Conservation (phyloP, 257 asterid genomes). For the Capsicum rhomboideum region DNA sequence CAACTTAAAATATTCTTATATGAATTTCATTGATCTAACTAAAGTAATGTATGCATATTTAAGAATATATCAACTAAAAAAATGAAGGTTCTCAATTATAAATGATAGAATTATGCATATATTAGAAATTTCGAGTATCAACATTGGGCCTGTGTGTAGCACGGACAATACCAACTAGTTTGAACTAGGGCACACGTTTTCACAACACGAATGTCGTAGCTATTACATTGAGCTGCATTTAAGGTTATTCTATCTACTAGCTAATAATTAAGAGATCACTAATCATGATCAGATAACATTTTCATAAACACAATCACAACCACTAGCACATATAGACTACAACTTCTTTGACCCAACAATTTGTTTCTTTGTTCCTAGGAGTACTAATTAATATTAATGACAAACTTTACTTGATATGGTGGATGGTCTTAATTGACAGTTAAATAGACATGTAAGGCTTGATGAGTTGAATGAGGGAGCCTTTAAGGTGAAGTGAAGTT, state of each 20-base stretch:
- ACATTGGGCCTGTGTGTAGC: no score
- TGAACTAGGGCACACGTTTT: background rate
- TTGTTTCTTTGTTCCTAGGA: background rate
- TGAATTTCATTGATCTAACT: no score
- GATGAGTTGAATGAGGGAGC: slow-evolving; percentile 42
- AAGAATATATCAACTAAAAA: no score
- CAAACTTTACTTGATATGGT: background rate
- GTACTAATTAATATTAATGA: background rate
- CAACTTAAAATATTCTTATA: no score
- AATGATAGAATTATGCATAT: no score
- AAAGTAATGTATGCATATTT: no score
- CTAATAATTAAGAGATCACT: no score
- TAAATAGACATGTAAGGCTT: slow-evolving; percentile 14
- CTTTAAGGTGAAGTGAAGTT: slow-evolving; percentile 25
- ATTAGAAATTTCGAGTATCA: no score
- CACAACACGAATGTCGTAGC: background rate
- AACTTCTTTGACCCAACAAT: background rate
- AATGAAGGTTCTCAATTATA: no score
- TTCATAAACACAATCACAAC: background rate
- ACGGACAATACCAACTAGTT: no score
- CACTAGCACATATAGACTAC: background rate
- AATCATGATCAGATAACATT: background rate
- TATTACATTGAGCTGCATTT: no score
- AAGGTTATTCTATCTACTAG: no score
- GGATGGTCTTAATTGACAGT: background rate